A percentile compares a stretch with the other conserved stretches of the same genome.
Conservation (phyloP, 2,329 filamentous ascomycete genomes). For the Paracoccidioides brasiliensis region DNA sequence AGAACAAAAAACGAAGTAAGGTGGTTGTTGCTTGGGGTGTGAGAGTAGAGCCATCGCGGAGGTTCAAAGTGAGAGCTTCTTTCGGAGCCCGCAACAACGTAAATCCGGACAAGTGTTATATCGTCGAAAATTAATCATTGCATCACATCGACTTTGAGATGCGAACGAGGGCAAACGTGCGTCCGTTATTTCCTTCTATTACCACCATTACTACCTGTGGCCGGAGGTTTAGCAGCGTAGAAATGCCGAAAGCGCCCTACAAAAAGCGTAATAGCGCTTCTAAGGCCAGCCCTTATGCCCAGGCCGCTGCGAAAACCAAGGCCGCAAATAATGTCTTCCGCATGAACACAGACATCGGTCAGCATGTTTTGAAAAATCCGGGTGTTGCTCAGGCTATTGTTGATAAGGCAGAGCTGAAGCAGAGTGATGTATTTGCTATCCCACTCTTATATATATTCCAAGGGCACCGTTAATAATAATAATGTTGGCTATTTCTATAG, state of each 20-base stretch:
- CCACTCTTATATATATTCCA: neutral
- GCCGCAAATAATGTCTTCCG: slow-evolving; percentile 80
- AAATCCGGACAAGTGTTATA: neutral
- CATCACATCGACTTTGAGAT: neutral
- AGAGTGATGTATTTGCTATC: slow-evolving; percentile 48
- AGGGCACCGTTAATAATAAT: neutral
- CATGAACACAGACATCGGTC: slow-evolving; percentile 84
- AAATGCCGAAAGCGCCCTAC: slow-evolving; percentile 43
- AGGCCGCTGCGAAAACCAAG: slow-evolving; percentile 35
- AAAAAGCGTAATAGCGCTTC: slow-evolving; percentile 40
- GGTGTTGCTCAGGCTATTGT: slow-evolving; percentile 73
- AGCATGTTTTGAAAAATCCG: slow-evolving; percentile 87
- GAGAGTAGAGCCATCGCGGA: neutral
- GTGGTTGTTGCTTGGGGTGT: neutral
- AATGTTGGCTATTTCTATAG: slow-evolving; percentile 22
- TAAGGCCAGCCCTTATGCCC: slow-evolving; percentile 26
- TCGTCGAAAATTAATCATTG: neutral
- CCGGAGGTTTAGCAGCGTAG: slow-evolving; percentile 4
- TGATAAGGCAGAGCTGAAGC: slow-evolving; percentile 77
- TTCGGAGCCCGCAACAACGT: neutral
- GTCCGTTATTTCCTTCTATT: neutral
- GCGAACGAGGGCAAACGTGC: neutral
- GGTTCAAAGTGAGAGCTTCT: neutral
- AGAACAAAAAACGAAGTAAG: neutral
- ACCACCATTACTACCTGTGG: neutral